Percentiles rank a stretch among this genome's conserved stretches.
Evolutionary conservation across 2,329 filamentous ascomycete genomes (phyloP).

Genomic region (Hypoxylon sp.): DNA sequence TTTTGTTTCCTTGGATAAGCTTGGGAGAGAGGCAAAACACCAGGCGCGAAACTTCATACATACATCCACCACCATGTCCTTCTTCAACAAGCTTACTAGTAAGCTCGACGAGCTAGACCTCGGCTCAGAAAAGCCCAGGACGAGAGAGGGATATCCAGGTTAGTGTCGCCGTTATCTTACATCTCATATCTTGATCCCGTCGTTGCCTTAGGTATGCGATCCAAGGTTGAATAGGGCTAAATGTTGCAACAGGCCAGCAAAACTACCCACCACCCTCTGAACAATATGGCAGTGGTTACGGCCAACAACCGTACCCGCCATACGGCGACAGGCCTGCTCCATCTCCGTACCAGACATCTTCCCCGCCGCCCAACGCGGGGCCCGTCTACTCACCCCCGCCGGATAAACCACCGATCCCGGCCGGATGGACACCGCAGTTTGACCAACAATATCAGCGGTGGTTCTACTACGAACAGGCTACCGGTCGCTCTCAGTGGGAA

Average conservation of each 20-base stretch:
- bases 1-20: background rate
- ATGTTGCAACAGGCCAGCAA: slow-evolving; percentile 39
- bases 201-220: background rate
- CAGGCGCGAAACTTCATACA: background rate
- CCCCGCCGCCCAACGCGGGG: slow-evolving; percentile 47
- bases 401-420: slow-evolving; percentile 66
- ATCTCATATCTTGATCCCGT: background rate
- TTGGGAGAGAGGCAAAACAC: background rate
- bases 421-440: slow-evolving; percentile 75
- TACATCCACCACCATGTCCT: slow-evolving; percentile 48
- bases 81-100: slow-evolving; percentile 52
- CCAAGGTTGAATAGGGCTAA: slow-evolving; percentile 3
- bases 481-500: slow-evolving; percentile 76
- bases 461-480: slow-evolving; percentile 75
- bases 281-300: slow-evolving; percentile 43
- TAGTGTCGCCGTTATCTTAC: slow-evolving; percentile 23
- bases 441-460: slow-evolving; percentile 73
- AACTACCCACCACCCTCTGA: slow-evolving; percentile 48
- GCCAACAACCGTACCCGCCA: slow-evolving; percentile 29
- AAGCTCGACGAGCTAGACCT: slow-evolving; percentile 54
- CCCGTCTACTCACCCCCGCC: slow-evolving; percentile 56
- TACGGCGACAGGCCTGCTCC: slow-evolving; percentile 33
- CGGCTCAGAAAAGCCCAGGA: slow-evolving; percentile 47
- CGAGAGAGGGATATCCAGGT: slow-evolving; percentile 40
- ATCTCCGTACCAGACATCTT: slow-evolving; percentile 45